Base-by-base conservation (phyloP, 2,329 filamentous ascomycete species). In the Ceratocystis ficicola region DNA sequence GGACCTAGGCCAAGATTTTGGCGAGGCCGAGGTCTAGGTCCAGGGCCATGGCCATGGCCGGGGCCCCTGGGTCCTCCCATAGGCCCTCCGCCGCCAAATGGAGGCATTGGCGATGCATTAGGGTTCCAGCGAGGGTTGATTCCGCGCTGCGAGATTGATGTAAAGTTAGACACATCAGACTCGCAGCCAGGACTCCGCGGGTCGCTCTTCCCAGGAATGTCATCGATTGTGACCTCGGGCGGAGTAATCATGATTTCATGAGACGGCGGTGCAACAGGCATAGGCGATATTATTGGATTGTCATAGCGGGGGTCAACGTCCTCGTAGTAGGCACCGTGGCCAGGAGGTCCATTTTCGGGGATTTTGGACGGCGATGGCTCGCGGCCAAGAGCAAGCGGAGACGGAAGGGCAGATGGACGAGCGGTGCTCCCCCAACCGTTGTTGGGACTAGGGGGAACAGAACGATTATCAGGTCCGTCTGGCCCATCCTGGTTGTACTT, bases 271-370 rank as follows among this genome's bases (percentile, higher is more conserved):
- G 36, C 8, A 41, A 41, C 36, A 41, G 36, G 25, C 28, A 73
- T 67, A 10, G 52, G 52, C 6, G 52, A 59, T 61, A 71, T 66
- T 68, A 73, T 68, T 68, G 70, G 64, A 44, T 10, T 71, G 70
- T 85, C 88, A 72, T 96, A 97, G 66, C 86, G 88, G 57, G 93
- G 91, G 70, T 96, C 91, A 12, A 96, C 85, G 73, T 97, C 93
- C 79, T 97, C 94, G 73, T 95, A 95, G 76, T 97, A 97, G 69
- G 82, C 76, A 17, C 52, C 52, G 15, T 32, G 12, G n/a, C 6
- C 25, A 70, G 72, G 77, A 62, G 69, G 74, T 68, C 70, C 68
- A 22, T 70, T 73, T n/a, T 67, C 48, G 28, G 48, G 59, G 32
- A 62, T 55, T n/a, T 41, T 62, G 15, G n/a, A n/a, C 12, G 64